A percentile compares a stretch with the other conserved stretches of the same genome.
These are phyloP conservation scores for Eutrema yunnanense DNA, from an alignment of 345 rosid genomes.

Conservation along the genomic window DNA sequence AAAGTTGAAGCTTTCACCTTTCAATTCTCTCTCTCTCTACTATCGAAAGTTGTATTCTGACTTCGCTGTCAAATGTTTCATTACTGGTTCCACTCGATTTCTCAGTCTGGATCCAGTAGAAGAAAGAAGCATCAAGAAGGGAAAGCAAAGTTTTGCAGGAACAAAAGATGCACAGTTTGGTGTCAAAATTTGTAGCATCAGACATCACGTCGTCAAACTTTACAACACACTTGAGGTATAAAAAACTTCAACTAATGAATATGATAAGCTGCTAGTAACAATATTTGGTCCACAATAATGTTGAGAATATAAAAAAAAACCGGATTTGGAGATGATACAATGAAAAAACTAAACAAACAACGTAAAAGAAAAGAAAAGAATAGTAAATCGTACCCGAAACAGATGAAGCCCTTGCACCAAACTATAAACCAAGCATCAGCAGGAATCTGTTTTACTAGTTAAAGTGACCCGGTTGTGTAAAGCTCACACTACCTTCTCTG, in stretches of 20 bases:
- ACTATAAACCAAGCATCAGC: constrained; percentile 3
- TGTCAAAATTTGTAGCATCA: no score
- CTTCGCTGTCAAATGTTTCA: background rate
- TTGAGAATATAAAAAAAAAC: background rate
- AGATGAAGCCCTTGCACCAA: constrained; percentile 13
- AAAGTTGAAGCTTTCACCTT: background rate
- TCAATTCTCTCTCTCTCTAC: background rate
- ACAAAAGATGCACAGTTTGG: background rate
- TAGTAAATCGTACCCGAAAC: constrained; percentile 24
- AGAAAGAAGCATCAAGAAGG: background rate
- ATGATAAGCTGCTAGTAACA: constrained; percentile 17
- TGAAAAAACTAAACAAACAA: constrained; percentile 7
- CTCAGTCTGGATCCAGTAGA: no score
- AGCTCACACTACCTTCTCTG: constrained; percentile 16
- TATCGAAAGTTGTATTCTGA: background rate
- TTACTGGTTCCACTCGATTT: no score
- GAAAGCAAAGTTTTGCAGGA: background rate
- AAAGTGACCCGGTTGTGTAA: background rate
- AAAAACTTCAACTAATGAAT: background rate
- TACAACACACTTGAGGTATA: background rate
- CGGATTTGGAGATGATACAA: constrained; percentile 15
- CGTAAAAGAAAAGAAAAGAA: constrained; percentile 4
- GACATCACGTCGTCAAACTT: background rate
- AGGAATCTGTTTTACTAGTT: constrained; percentile 3
- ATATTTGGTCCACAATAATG: constrained; percentile 20